Conservation (phyloP, 2,329 filamentous ascomycete genomes). For the Rugonectria rugulosa region DNA sequence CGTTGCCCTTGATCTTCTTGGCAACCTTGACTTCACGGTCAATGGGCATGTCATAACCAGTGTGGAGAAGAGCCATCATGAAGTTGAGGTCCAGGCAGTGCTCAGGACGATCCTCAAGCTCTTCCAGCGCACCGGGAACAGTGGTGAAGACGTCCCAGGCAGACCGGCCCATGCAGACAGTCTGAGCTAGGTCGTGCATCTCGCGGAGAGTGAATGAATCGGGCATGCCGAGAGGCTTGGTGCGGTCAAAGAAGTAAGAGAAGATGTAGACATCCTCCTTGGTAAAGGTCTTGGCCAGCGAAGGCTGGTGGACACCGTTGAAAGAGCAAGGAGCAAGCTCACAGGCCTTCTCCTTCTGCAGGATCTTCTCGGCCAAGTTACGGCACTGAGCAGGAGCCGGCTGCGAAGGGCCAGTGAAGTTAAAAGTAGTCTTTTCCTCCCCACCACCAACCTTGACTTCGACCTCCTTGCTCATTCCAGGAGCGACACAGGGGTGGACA, state of each 20-base stretch:
- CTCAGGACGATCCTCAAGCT: slow-evolving; percentile 84
- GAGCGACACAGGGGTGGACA: slow-evolving; percentile 84
- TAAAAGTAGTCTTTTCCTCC: slow-evolving; percentile 67
- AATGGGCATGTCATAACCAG: slow-evolving; percentile 97
- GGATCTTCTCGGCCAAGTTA: slow-evolving; percentile 85
- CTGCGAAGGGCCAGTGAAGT: slow-evolving; percentile 84
- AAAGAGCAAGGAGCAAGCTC: slow-evolving; percentile 93
- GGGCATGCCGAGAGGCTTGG: slow-evolving; percentile 94
- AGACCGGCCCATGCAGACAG: slow-evolving; percentile 81
- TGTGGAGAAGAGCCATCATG: slow-evolving; percentile 91
- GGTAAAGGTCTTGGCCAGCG: slow-evolving; percentile 89
- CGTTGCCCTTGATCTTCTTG: slow-evolving; percentile 98
- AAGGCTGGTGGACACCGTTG: slow-evolving; percentile 95
- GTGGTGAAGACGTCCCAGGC: slow-evolving; percentile 83
- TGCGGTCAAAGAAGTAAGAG: slow-evolving; percentile 98
- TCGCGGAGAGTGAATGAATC: slow-evolving; percentile 93
- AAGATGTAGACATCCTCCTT: slow-evolving; percentile 95
- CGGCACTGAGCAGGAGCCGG: slow-evolving; percentile 87
- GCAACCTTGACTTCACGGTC: slow-evolving; percentile 96
- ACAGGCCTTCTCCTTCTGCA: slow-evolving; percentile 87
- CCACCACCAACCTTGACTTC: slow-evolving; percentile 75
- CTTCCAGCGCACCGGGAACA: slow-evolving; percentile 78
- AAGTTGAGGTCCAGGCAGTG: slow-evolving; percentile 96
- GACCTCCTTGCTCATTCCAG: slow-evolving; percentile 78
- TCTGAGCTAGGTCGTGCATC: slow-evolving; percentile 82